Evolutionary conservation across 2,329 filamentous ascomycete species (phyloP).

Genomic region (Sporothrix schenckii): DNA sequence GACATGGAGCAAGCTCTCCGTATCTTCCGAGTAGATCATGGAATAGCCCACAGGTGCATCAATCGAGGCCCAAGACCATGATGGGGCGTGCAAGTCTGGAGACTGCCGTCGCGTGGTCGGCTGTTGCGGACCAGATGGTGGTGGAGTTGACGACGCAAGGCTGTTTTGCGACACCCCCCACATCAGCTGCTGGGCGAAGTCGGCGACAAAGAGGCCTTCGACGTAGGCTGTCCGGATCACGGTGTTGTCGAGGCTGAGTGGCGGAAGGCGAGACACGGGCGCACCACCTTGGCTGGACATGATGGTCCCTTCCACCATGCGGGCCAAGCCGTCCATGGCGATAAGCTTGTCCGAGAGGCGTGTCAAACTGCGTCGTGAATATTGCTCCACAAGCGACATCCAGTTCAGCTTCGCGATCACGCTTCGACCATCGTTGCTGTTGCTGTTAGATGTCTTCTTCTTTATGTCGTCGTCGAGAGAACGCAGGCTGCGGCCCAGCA

Average conservation of each 20-base stretch:
- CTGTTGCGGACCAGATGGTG: background rate
- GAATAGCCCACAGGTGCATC: constrained; percentile 27
- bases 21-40: constrained; percentile 12
- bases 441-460: background rate
- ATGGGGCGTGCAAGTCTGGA: constrained; percentile 18
- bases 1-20: constrained; percentile 12
- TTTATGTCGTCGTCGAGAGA: background rate
- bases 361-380: constrained; percentile 28
- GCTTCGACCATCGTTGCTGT: background rate
- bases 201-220: constrained; percentile 26
- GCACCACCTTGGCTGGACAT: background rate
- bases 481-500: constrained; percentile 22
- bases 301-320: constrained; percentile 18
- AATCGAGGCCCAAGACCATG: constrained; percentile 31
- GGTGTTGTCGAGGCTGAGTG: constrained; percentile 19
- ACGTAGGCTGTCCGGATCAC: constrained; percentile 27
- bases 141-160: background rate
- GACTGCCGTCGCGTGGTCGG: background rate
- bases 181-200: constrained; percentile 26
- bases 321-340: constrained; percentile 30
- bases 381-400: constrained; percentile 28
- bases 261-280: background rate
- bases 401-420: constrained; percentile 12
- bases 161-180: constrained; percentile 20
- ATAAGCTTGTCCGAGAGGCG: constrained; percentile 31